Evolutionary conservation across 345 rosid genomes (phyloP).

Genomic region (Nasturtium officinale): DNA sequence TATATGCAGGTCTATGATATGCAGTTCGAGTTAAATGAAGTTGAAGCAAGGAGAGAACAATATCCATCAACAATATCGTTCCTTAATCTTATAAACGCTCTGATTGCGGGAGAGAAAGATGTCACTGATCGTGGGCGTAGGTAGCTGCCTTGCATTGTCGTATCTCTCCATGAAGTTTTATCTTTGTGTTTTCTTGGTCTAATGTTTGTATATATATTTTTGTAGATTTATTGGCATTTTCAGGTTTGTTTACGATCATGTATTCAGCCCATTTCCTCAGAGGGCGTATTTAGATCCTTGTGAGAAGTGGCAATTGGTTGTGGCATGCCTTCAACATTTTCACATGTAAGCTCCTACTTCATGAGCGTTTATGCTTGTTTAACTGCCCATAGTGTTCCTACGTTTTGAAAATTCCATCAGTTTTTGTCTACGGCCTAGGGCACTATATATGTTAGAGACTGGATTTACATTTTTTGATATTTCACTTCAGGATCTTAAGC

Average conservation of each 20-base stretch:
- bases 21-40: constrained; percentile 97
- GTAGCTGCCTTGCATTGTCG: constrained; percentile 47
- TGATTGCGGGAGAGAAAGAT: constrained; percentile 88
- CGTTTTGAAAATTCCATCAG: background rate
- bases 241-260: constrained; percentile 87
- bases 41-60: constrained; percentile 90
- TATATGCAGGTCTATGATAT: constrained; percentile 81
- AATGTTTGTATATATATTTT: constrained; percentile 30
- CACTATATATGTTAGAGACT: constrained; percentile 9
- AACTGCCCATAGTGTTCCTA: constrained; percentile 4
- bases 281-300: constrained; percentile 92
- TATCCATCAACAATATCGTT: constrained; percentile 94
- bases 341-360: constrained; percentile 62
- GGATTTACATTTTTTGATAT: constrained; percentile 5
- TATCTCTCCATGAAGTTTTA: constrained; percentile 20
- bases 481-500: constrained; percentile 68
- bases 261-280: constrained; percentile 89
- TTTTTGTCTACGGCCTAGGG: background rate
- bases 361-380: background rate
- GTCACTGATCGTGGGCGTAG: constrained; percentile 84
- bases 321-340: constrained; percentile 95
- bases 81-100: constrained; percentile 79
- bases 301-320: constrained; percentile 93
- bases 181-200: constrained; percentile 28
- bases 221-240: constrained; percentile 93